Base-by-base conservation (phyloP, 2,329 filamentous ascomycete genomes). In the Scytalidium sp. region DNA sequence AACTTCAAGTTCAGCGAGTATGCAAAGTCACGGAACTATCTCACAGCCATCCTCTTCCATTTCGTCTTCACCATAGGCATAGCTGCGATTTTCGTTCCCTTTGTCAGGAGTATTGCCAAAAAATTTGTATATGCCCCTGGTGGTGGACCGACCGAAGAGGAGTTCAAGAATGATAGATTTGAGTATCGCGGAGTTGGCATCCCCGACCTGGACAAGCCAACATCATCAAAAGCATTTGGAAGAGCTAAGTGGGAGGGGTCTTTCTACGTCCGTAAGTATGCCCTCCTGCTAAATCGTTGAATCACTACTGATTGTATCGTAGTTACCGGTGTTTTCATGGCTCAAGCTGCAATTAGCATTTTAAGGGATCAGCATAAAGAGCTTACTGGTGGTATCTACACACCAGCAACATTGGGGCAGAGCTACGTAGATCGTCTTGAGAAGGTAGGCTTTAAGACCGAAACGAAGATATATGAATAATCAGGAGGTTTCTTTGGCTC, bases 371-470 rank as follows among this genome's bases (percentile, higher is more conserved):
- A 83, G 13, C 66, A 61, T 36, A 71, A 75, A 43, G 67, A 75
- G 29, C 69, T 89, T 11, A 74, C 74, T 1, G 87, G 87, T 17
- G 88, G 87, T 2, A 70, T 90, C 20, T 80, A 88, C 54, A 92
- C 88, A 1, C 83, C 88, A 1, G 85, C 87, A 1, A 87, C 80
- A 47, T 70, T 92, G 2, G 88, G 88, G 1, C 81, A 85, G 57
- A 70, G 75, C 9, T 87, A 81, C 60, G 71, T 90, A 51, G 80
- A 90, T 60, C 75, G 84, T 13, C 60, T 89, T 39, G 70, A 79
- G 29, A 72, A 75, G 27, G 76, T 72, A 36, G 87, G 86, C 2
- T 78, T 91, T 60, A 79, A 79, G 62, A 74, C 87, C 41, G 80
- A 87, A 59, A 74, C 75, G 20, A 76, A 74, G 61, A 67, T 79